phyloP scores from a whole-genome alignment of 441 rosid genomes.

The Sinapis alba region DNA sequence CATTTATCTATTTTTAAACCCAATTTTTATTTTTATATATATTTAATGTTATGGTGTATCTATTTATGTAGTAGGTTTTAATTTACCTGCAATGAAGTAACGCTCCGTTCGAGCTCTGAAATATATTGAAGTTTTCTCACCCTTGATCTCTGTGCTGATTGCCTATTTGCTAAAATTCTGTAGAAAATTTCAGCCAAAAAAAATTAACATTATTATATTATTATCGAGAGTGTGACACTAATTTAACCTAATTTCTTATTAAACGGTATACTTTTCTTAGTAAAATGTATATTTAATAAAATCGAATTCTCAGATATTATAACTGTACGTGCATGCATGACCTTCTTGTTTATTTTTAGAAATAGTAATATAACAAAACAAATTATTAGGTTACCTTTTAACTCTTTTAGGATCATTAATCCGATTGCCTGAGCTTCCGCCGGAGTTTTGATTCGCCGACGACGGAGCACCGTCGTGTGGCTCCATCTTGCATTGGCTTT shows the following conservation, averaged over 20 bases:
- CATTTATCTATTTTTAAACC: not conserved
- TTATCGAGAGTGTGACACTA: slow-evolving; percentile 11
- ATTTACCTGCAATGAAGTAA: slow-evolving; percentile 61
- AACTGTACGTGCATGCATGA: slow-evolving; percentile 44
- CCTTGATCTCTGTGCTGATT: slow-evolving; percentile 77
- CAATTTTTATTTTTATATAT: not conserved
- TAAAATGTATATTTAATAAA: not conserved
- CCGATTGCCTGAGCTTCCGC: slow-evolving; percentile 44
- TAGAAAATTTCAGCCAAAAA: slow-evolving; percentile 10
- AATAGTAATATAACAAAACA: slow-evolving; percentile 10
- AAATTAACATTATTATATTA: not conserved
- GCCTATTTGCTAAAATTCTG: slow-evolving; percentile 67
- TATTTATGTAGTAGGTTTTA: not conserved
- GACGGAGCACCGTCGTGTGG: slow-evolving; percentile 34
- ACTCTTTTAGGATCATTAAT: slow-evolving; percentile 71
- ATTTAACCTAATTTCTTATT: not conserved
- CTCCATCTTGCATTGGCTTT: slow-evolving; percentile 58
- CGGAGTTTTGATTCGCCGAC: slow-evolving; percentile 35
- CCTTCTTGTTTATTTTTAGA: slow-evolving; percentile 10
- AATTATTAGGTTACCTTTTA: slow-evolving; percentile 51
- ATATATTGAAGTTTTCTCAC: slow-evolving; percentile 76
- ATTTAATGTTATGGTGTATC: not conserved
- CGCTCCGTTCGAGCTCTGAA: slow-evolving; percentile 74
- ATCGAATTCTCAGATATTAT: slow-evolving; percentile 17
- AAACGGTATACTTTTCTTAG: not conserved